These are phyloP conservation scores for Hippophae tibetana DNA, from an alignment of 306 rosid species.

Conservation along the genomic window DNA sequence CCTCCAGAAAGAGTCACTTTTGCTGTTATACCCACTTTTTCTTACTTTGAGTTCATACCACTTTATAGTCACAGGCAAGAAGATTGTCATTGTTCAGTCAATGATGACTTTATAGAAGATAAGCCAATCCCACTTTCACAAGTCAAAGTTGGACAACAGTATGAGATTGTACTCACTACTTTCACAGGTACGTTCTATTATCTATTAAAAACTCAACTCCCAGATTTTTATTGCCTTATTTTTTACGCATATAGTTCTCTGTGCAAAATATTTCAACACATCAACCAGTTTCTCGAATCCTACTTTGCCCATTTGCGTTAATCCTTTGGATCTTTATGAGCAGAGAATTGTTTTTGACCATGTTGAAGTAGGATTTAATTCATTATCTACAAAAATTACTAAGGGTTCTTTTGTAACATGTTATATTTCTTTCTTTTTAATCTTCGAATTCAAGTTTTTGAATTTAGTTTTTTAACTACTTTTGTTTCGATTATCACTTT, in stretches of 20 bases:
- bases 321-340: no score
- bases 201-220: background rate
- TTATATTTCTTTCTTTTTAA: no score
- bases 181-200: conserved; percentile 52
- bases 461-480: no score
- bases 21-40: conserved; percentile 75
- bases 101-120: conserved; percentile 66
- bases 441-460: no score
- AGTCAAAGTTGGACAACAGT: conserved; percentile 65
- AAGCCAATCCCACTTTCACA: conserved; percentile 65
- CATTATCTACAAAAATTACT: no score
- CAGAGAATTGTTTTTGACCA: no score
- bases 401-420: no score
- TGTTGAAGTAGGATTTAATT: no score
- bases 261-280: background rate
- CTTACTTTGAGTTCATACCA: conserved; percentile 91
- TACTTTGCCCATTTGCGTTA: no score
- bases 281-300: no score
- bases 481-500: no score
- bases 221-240: background rate
- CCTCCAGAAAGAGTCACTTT: conserved; percentile 71
- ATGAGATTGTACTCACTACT: conserved; percentile 86
- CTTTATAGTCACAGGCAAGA: conserved; percentile 37
- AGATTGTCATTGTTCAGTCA: conserved; percentile 8
- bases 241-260: background rate